Evolutionary conservation across 2,329 filamentous ascomycete genomes (phyloP).

Genomic region (Neoarthrinium moseri): DNA sequence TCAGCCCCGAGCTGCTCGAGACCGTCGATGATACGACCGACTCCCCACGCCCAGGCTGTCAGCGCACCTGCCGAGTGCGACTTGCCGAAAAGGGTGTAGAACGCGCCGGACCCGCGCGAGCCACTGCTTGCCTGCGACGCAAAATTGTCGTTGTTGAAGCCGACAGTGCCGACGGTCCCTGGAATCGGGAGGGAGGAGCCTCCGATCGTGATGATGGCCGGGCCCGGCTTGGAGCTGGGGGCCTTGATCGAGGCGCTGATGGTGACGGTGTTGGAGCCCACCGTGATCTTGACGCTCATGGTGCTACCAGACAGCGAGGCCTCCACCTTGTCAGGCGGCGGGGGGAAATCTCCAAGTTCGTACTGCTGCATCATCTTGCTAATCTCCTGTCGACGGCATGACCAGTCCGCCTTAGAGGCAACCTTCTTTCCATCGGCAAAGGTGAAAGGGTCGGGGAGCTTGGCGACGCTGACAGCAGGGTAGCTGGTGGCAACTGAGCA

Average conservation of each 20-base stretch:
- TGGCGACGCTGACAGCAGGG: conserved; percentile 33
- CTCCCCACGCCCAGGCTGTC: conserved; percentile 64
- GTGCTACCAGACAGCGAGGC: conserved; percentile 40
- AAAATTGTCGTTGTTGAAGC: conserved; percentile 58
- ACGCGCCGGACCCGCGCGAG: conserved; percentile 55
- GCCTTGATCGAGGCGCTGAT: conserved; percentile 42
- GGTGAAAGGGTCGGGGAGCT: conserved; percentile 49
- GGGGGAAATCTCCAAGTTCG: conserved; percentile 48
- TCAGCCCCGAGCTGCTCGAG: conserved; percentile 47
- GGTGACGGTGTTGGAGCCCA: conserved; percentile 42
- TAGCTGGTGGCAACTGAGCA: conserved; percentile 34
- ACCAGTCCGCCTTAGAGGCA: conserved; percentile 43
- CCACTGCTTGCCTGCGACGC: conserved; percentile 44
- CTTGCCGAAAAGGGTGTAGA: conserved; percentile 58
- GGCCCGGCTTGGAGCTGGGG: conserved; percentile 46
- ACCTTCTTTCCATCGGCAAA: conserved; percentile 40
- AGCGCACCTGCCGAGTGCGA: conserved; percentile 55
- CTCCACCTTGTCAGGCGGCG: conserved; percentile 43
- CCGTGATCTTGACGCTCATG: conserved; percentile 43
- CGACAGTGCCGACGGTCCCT: conserved; percentile 53
- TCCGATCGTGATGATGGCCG: conserved; percentile 58
- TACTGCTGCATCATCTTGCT: conserved; percentile 47
- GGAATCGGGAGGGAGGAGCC: conserved; percentile 55
- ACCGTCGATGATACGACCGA: conserved; percentile 58
- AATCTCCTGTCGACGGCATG: conserved; percentile 49